Evolutionary conservation across 2,329 filamentous ascomycete species (phyloP).

Genomic region (Ceratocystis alfenasii): DNA sequence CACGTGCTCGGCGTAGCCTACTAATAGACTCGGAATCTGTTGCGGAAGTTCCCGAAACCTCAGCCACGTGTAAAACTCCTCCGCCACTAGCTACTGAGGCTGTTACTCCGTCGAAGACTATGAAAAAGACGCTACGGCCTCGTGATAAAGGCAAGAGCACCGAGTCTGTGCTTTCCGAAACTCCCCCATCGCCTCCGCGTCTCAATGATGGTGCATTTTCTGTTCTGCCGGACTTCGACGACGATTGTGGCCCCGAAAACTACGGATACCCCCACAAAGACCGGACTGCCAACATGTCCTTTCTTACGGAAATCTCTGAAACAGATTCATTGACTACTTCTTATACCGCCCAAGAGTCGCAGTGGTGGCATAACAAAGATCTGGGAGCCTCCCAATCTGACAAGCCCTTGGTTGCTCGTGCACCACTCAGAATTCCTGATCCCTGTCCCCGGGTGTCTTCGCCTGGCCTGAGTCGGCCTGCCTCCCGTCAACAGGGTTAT

Average conservation of each 20-base stretch:
- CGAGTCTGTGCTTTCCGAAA: constrained; percentile 20
- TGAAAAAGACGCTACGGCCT: constrained; percentile 15
- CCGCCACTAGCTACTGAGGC: background rate
- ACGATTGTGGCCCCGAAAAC: constrained; percentile 10
- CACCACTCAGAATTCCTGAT: constrained; percentile 14
- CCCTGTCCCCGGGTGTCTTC: background rate
- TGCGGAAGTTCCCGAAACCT: constrained; percentile 12
- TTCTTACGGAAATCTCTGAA: constrained; percentile 19
- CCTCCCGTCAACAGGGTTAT: constrained; percentile 14
- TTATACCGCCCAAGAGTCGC: constrained; percentile 4
- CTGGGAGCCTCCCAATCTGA: background rate
- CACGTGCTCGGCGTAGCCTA: constrained; percentile 7
- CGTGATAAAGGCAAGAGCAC: constrained; percentile 17
- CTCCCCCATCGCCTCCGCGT: constrained; percentile 13
- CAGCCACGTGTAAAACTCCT: background rate
- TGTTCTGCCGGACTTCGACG: constrained; percentile 19
- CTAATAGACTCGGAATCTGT: constrained; percentile 12
- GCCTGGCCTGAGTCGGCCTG: constrained; percentile 12
- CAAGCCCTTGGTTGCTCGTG: constrained; percentile 10
- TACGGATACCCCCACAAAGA: constrained; percentile 9
- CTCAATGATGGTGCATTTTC: constrained; percentile 21
- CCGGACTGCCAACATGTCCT: constrained; percentile 14
- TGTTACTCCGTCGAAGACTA: background rate
- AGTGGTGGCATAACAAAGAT: constrained; percentile 19
- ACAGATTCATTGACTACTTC: constrained; percentile 7